Percentiles rank a stretch among this genome's conserved stretches.
Conservation (phyloP, 2,329 filamentous ascomycete species). For the Biscogniauxia marginata region DNA sequence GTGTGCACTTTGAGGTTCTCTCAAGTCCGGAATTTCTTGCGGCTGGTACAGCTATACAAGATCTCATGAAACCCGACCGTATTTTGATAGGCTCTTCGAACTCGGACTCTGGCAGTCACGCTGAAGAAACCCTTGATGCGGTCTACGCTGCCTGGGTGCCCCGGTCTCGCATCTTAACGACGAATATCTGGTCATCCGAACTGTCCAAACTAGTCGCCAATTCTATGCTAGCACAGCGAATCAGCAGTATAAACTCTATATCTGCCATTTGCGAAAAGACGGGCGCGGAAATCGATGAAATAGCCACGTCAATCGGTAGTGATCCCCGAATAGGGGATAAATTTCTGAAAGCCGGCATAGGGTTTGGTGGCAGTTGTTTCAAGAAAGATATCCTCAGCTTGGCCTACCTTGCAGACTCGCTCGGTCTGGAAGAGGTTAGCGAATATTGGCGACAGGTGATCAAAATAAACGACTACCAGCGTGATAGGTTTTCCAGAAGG, state of each 20-base stretch:
- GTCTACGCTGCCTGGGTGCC: conserved; percentile 74
- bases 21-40: conserved; percentile 82
- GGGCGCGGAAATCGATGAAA: conserved; percentile 72
- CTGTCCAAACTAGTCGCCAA: conserved; percentile 78
- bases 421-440: conserved; percentile 69
- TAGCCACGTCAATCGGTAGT: conserved; percentile 64
- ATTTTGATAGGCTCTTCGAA: conserved; percentile 71
- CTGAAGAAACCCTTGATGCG: conserved; percentile 61
- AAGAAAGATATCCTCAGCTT: conserved; percentile 76
- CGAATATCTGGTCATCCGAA: conserved; percentile 76
- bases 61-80: conserved; percentile 69
- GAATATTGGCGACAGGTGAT: conserved; percentile 75
- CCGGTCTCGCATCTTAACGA: conserved; percentile 63
- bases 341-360: conserved; percentile 72
- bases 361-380: conserved; percentile 80
- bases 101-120: conserved; percentile 58
- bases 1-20: conserved; percentile 69
- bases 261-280: conserved; percentile 77
- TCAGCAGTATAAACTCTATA: conserved; percentile 78
- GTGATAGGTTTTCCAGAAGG: conserved; percentile 64
- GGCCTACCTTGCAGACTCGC: conserved; percentile 68
- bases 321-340: conserved; percentile 71
- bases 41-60: conserved; percentile 71
- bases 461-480: conserved; percentile 74
- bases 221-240: conserved; percentile 76